Evolutionary conservation across 2,329 filamentous ascomycete genomes (phyloP).

Genomic region (Fusarium sp.): DNA sequence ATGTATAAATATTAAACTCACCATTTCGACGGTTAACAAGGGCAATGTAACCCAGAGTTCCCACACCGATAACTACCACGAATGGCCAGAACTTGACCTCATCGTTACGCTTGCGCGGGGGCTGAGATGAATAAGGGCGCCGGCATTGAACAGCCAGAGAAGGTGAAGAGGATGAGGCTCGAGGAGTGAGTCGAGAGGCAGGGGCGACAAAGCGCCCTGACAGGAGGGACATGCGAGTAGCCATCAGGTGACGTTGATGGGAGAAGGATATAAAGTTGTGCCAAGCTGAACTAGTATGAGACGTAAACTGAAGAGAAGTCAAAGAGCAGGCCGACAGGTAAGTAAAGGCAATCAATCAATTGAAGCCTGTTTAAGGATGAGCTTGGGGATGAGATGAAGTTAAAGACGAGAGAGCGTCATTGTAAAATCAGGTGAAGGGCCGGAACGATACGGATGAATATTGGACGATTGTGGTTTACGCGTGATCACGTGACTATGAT

Average conservation of each 20-base stretch:
- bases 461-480: not conserved
- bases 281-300: not conserved
- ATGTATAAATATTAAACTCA: slow-evolving; percentile 50
- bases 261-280: not conserved
- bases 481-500: slow-evolving; percentile 25
- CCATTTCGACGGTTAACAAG: slow-evolving; percentile 66
- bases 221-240: slow-evolving; percentile 51
- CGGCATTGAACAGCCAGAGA: slow-evolving; percentile 37
- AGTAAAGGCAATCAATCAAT: not conserved
- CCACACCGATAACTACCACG: slow-evolving; percentile 63
- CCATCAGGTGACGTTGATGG: slow-evolving; percentile 48
- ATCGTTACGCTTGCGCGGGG: slow-evolving; percentile 55
- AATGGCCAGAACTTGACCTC: slow-evolving; percentile 73
- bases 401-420: slow-evolving; percentile 19
- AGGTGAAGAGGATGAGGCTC: slow-evolving; percentile 32
- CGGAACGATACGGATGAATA: slow-evolving; percentile 1
- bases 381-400: slow-evolving; percentile 4
- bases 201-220: slow-evolving; percentile 48
- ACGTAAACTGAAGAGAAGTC: too few relatives aligned
- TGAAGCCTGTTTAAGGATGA: not conserved
- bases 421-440: slow-evolving; percentile 22
- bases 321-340: not conserved
- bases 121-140: slow-evolving; percentile 61
- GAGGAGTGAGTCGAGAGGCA: slow-evolving; percentile 38
- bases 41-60: slow-evolving; percentile 65